These are phyloP conservation scores for Alisma plantagoaquatica DNA, from an alignment of 106 monocot species.

Conservation along the genomic window DNA sequence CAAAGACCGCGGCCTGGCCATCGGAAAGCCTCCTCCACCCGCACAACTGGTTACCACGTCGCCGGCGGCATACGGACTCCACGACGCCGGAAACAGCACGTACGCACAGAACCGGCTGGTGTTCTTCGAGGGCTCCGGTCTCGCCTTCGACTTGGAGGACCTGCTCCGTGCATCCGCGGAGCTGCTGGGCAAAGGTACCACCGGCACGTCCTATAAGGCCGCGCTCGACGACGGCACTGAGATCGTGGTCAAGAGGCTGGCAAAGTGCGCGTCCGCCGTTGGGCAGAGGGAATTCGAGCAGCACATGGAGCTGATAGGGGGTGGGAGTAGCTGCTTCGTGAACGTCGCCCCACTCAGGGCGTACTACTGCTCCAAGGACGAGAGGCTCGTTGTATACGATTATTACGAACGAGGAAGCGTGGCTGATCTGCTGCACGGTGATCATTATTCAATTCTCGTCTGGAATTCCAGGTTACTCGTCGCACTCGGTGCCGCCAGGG, in stretches of 20 bases:
- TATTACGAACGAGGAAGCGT: slow-evolving; percentile 56
- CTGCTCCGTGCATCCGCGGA: slow-evolving; percentile 86
- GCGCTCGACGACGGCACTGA: slow-evolving; percentile 83
- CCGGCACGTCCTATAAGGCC: slow-evolving; percentile 86
- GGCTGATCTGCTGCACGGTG: slow-evolving; percentile 63
- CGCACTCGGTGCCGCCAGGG: slow-evolving; percentile 34
- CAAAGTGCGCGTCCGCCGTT: slow-evolving; percentile 57
- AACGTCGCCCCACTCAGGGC: slow-evolving; percentile 65
- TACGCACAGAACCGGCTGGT: slow-evolving; percentile 66
- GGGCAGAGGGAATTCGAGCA: slow-evolving; percentile 87
- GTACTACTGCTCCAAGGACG: slow-evolving; percentile 95
- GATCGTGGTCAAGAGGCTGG: slow-evolving; percentile 84
- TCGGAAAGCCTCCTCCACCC: no score
- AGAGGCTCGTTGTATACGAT: slow-evolving; percentile 85
- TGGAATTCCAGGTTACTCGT: slow-evolving; percentile 38
- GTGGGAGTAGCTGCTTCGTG: slow-evolving; percentile 43
- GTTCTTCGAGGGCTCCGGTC: slow-evolving; percentile 72
- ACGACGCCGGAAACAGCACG: no score
- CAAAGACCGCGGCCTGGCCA: no score
- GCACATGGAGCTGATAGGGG: slow-evolving; percentile 83
- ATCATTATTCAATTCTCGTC: slow-evolving; percentile 11
- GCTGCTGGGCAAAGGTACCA: slow-evolving; percentile 87
- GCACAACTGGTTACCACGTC: no score
- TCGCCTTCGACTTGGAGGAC: slow-evolving; percentile 86
- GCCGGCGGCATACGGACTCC: no score